Percentiles rank a stretch among this genome's conserved stretches.
Conservation (phyloP, 2,329 filamentous ascomycete genomes). For the Phoma herbarum region DNA sequence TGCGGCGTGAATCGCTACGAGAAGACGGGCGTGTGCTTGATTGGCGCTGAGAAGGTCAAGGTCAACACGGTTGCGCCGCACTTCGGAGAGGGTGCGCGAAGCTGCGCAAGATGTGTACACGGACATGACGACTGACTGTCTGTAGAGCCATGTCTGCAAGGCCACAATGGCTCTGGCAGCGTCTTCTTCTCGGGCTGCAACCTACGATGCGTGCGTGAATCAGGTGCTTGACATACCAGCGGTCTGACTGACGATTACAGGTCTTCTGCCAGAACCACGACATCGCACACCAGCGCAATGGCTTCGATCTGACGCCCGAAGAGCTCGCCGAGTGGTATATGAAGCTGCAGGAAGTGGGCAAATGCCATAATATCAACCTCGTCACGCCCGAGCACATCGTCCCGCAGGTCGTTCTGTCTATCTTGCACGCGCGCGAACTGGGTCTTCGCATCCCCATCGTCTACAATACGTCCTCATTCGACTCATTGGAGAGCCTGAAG, state of each 20-base stretch:
- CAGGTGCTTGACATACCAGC: not conserved
- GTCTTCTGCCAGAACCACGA: slow-evolving; percentile 71
- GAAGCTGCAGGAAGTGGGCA: slow-evolving; percentile 80
- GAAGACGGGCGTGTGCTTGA: slow-evolving; percentile 78
- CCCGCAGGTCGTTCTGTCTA: slow-evolving; percentile 79
- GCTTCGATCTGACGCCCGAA: slow-evolving; percentile 80
- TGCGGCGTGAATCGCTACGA: slow-evolving; percentile 85
- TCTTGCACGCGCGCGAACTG: slow-evolving; percentile 74
- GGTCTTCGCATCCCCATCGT: slow-evolving; percentile 78
- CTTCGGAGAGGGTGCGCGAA: slow-evolving; percentile 69
- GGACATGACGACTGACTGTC: slow-evolving; percentile 6
- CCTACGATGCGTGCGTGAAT: slow-evolving; percentile 65
- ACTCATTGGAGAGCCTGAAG: slow-evolving; percentile 74
- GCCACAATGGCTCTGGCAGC: slow-evolving; percentile 79
- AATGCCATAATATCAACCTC: slow-evolving; percentile 89
- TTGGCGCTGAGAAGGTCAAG: slow-evolving; percentile 75
- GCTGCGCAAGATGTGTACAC: not conserved
- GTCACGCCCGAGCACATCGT: slow-evolving; percentile 89
- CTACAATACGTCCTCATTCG: slow-evolving; percentile 86
- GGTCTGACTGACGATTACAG: not conserved
- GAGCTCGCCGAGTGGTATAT: slow-evolving; percentile 83
- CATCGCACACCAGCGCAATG: slow-evolving; percentile 82
- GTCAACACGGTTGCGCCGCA: slow-evolving; percentile 87
- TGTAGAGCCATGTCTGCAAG: slow-evolving; percentile 80
- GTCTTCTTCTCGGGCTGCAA: slow-evolving; percentile 86